Evolutionary conservation across 768 basidiomycete genomes (phyloP).

Genomic region (Cystofilobasidium macerans): DNA sequence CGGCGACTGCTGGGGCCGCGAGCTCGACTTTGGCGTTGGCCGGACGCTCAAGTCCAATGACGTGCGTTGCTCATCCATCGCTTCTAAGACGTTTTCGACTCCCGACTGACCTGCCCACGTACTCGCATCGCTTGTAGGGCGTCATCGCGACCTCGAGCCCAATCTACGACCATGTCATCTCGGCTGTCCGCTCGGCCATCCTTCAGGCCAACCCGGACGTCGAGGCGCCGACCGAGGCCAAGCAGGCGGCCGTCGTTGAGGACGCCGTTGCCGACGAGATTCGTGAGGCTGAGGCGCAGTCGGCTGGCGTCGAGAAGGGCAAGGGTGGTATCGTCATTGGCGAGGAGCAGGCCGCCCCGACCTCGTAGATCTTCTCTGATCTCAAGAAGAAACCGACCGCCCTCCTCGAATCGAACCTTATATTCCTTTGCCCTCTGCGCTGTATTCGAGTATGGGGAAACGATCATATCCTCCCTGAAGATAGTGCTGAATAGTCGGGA

Average conservation of each 20-base stretch:
- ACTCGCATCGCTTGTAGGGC: slow-evolving; percentile 5
- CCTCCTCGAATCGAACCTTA: too few species aligned
- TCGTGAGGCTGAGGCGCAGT: background rate
- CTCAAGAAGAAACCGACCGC: too few species aligned
- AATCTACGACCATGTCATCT: slow-evolving; percentile 8
- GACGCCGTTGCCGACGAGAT: slow-evolving; percentile 12
- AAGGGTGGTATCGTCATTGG: background rate
- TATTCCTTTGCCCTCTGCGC: too few species aligned
- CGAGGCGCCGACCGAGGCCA: background rate
- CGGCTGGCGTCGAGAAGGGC: slow-evolving; percentile 2
- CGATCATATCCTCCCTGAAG: too few species aligned
- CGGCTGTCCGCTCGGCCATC: slow-evolving; percentile 20
- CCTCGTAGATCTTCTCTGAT: background rate
- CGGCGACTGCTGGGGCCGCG: slow-evolving; percentile 65
- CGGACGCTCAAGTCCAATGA: slow-evolving; percentile 74
- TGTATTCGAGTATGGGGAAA: too few species aligned
- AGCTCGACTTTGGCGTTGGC: slow-evolving; percentile 76
- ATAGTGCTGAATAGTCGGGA: too few species aligned
- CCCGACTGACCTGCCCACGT: background rate
- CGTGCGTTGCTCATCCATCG: slow-evolving; percentile 34
- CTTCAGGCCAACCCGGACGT: slow-evolving; percentile 19
- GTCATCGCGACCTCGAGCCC: slow-evolving; percentile 20
- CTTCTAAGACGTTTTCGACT: background rate
- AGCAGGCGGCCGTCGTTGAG: background rate
- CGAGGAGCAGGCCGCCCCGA: slow-evolving; percentile 1